phyloP scores from a whole-genome alignment of 23 red algal species.

The Chondrus crispus region DNA sequence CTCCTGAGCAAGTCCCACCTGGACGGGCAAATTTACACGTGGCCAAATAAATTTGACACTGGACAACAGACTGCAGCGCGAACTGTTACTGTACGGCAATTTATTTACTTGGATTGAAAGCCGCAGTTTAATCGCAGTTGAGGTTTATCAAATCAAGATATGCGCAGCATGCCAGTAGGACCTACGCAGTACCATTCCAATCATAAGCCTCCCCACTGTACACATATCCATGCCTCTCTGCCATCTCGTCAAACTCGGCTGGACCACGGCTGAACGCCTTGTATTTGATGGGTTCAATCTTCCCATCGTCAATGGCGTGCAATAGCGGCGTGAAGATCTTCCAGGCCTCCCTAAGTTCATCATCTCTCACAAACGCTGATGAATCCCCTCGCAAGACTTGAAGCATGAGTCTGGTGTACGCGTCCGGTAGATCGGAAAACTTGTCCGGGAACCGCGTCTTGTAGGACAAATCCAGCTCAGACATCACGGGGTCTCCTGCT shows the following conservation, averaged over 20 bases:
- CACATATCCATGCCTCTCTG: constrained; percentile 52
- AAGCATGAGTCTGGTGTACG: constrained; percentile 85
- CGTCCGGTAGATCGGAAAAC: constrained; percentile 70
- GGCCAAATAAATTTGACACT: no score
- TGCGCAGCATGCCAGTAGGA: no score
- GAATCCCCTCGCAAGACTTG: constrained; percentile 77
- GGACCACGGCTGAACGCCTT: constrained; percentile 79
- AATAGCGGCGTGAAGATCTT: constrained; percentile 90
- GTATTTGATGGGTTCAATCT: constrained; percentile 72
- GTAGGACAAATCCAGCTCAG: constrained; percentile 84
- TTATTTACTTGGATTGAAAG: no score
- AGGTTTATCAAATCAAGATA: no score
- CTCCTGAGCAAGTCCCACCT: no score
- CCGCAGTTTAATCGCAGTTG: no score
- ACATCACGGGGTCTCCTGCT: constrained; percentile 53
- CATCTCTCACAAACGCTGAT: constrained; percentile 81
- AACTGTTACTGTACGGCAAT: no score
- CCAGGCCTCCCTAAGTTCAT: constrained; percentile 88
- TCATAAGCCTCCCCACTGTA: constrained; percentile 33
- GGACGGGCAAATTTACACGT: no score
- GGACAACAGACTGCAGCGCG: no score
- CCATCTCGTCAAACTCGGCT: constrained; percentile 72
- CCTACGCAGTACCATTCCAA: constrained; percentile 13
- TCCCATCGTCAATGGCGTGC: constrained; percentile 55
- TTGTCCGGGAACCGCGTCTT: constrained; percentile 65